A percentile compares a stretch with the other conserved stretches of the same genome.
These are phyloP conservation scores for Cladosporium sp. DNA, from an alignment of 2,329 filamentous ascomycete genomes.

Conservation along the genomic window DNA sequence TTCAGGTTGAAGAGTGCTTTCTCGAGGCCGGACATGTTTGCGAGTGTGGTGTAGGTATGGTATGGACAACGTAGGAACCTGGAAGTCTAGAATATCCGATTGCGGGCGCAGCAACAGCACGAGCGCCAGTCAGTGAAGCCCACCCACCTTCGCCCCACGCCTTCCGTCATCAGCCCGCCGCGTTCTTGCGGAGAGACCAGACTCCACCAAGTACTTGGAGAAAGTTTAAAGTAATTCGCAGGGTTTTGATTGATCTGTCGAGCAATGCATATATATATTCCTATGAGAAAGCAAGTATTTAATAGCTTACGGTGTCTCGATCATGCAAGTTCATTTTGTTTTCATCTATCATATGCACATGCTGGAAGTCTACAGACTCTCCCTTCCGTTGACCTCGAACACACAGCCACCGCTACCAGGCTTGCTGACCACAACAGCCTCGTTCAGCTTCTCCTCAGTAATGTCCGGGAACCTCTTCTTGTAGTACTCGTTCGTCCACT, in stretches of 20 bases:
- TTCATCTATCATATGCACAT: conserved; percentile 8
- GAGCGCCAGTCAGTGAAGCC: conserved; percentile 5
- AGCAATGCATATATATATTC: not conserved
- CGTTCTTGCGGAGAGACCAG: not conserved
- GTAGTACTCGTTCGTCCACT: conserved; percentile 83
- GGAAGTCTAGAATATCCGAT: not conserved
- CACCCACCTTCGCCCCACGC: not conserved
- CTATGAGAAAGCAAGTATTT: not conserved
- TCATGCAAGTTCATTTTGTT: not conserved
- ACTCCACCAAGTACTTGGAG: not conserved
- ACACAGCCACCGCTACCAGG: conserved; percentile 69
- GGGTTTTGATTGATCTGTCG: not conserved
- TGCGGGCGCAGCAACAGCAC: conserved; percentile 9
- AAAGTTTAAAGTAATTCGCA: not conserved
- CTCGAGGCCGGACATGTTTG: conserved; percentile 61
- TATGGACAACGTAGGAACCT: not conserved
- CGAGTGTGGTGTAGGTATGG: conserved; percentile 13
- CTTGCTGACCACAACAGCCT: conserved; percentile 85
- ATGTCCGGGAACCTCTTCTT: conserved; percentile 67
- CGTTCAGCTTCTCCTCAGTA: conserved; percentile 70
- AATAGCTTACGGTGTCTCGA: not conserved
- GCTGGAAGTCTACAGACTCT: not conserved
- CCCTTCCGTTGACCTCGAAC: conserved; percentile 30
- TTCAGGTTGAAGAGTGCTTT: conserved; percentile 65
- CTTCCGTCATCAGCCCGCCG: not conserved